Conservation (phyloP, 306 rosid species). For the Malus sieversii region DNA sequence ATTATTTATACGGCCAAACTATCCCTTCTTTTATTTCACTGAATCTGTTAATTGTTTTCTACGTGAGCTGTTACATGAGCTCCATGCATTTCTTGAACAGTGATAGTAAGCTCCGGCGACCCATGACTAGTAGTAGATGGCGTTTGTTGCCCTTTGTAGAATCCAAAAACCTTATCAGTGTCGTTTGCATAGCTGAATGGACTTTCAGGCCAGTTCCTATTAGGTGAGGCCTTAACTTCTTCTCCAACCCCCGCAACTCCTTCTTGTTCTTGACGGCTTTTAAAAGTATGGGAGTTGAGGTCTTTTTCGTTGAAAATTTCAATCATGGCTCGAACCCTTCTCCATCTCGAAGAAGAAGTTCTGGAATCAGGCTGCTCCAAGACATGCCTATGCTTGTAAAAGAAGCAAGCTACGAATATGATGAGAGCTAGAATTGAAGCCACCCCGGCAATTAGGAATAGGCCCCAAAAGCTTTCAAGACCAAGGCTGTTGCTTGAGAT, state of each 20-base stretch:
- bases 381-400: slow-evolving; percentile 26
- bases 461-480: slow-evolving; percentile 63
- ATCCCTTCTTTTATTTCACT: neutral
- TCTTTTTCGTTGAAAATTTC: slow-evolving; percentile 33
- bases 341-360: slow-evolving; percentile 25
- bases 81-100: neutral
- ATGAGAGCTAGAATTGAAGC: slow-evolving; percentile 33
- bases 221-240: neutral
- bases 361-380: neutral
- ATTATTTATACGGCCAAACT: neutral
- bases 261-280: neutral
- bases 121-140: neutral
- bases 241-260: neutral
- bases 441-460: slow-evolving; percentile 44
- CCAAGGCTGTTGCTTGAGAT: slow-evolving; percentile 37
- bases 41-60: neutral
- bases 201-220: neutral
- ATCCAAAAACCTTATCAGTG: neutral
- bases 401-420: slow-evolving; percentile 22
- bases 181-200: neutral
- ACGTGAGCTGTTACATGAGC: neutral
- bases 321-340: slow-evolving; percentile 2
- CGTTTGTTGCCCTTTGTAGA: neutral
- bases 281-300: slow-evolving; percentile 32
- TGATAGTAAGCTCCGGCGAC: neutral